Evolutionary conservation across 2,329 filamentous ascomycete species (phyloP), one percentile per base, ranked within the genome.

Genomic region (Teratosphaeria gauchensis): DNA sequence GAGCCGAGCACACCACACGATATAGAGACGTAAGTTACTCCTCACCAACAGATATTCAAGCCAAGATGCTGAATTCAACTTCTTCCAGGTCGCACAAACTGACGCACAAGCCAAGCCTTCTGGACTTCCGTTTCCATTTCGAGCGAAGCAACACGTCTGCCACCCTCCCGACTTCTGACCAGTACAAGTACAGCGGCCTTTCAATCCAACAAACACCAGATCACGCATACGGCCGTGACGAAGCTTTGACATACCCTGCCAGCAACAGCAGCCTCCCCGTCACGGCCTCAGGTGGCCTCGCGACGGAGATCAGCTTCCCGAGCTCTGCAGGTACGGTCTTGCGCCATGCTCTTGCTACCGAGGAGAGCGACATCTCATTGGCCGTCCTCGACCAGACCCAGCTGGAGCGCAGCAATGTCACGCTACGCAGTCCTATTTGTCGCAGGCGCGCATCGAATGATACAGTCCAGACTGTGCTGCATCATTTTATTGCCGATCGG

Each of bases 41-140:
- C 16, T 24, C 4, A 24, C 19, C 12, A 51, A 21, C 5, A 16
- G 14, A 28, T 14, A 21, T 53, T 11, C 28, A 19, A 31, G 4
- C 38, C 38, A 8, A 11, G 7, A 14, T 21, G 16, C 21, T 56
- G 38, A 48, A 16, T 51, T 14, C 11, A 19, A 11, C 24, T 11
- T 14, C 5, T 35, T 35, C 9, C 19, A 24, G 19, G 14, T 14
- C 38, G 33, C 54, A 11, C 7, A 3, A 4, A 32, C 28, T 56
- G 21, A 2, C 24, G 7, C 54, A 51, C 21, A 11, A 56, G 24
- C 33, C 11, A 14, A 32, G 46, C 14, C 30, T 56, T 4, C 54
- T 56, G n/a, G 31, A 56, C 33, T 51, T 56, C 19, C 54, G 38
- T n/a, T 56, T 56, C 24, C 33, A 56, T 1, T 56, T 56, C 38